phyloP scores from a whole-genome alignment of 2,329 filamentous ascomycete species.

The Talaromyces sp. region DNA sequence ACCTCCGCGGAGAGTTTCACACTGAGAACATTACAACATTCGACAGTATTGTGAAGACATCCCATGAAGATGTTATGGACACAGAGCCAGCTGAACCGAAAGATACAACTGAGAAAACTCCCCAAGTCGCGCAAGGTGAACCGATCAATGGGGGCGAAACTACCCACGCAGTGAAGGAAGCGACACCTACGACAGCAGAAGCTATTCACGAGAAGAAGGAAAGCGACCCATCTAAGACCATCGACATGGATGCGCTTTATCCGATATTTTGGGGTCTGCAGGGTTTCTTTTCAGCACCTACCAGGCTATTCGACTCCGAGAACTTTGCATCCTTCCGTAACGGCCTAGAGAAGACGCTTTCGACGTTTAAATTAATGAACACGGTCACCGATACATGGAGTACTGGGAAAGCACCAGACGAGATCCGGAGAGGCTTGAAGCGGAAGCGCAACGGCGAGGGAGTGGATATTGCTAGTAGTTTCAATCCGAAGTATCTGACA shows the following conservation, averaged over 20 bases:
- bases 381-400: slow-evolving; percentile 67
- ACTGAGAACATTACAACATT: slow-evolving; percentile 89
- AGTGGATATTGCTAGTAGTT: slow-evolving; percentile 67
- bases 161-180: slow-evolving; percentile 18
- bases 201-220: slow-evolving; percentile 22
- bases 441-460: slow-evolving; percentile 66
- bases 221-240: slow-evolving; percentile 46
- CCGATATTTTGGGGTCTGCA: slow-evolving; percentile 93
- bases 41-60: slow-evolving; percentile 56
- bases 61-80: slow-evolving; percentile 61
- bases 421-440: slow-evolving; percentile 65
- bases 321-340: slow-evolving; percentile 66
- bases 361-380: slow-evolving; percentile 71
- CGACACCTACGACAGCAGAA: background rate
- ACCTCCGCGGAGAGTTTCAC: slow-evolving; percentile 92
- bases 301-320: slow-evolving; percentile 69
- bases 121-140: slow-evolving; percentile 31
- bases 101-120: slow-evolving; percentile 34
- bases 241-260: slow-evolving; percentile 74
- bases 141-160: slow-evolving; percentile 23
- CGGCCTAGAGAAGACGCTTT: slow-evolving; percentile 62
- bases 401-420: slow-evolving; percentile 58
- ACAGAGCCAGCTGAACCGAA: slow-evolving; percentile 46
- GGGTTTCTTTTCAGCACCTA: slow-evolving; percentile 86
- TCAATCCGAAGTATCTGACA: slow-evolving; percentile 98